Evolutionary conservation across 2,329 filamentous ascomycete genomes (phyloP).

Genomic region (Hypomyces rosellus): DNA sequence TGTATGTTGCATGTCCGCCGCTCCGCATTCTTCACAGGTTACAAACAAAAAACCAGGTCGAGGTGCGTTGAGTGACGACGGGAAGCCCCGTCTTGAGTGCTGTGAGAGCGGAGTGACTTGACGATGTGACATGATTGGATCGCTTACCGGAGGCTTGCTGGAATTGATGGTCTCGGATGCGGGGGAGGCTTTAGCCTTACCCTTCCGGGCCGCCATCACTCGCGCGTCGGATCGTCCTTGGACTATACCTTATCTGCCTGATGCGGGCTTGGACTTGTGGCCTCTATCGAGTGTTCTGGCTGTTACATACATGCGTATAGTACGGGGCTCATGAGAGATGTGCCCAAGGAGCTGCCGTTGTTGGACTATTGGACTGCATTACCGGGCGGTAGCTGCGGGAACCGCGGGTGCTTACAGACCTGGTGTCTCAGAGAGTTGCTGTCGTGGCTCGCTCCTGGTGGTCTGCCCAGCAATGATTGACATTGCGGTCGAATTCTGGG

Average conservation of each 20-base stretch:
- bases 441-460: conserved; percentile 6
- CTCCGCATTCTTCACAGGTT: neutral
- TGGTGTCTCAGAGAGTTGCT: conserved; percentile 3
- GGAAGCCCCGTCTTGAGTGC: neutral
- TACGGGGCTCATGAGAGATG: neutral
- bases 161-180: conserved; percentile 7
- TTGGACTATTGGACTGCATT: neutral
- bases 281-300: too few species aligned
- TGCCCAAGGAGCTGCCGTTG: neutral
- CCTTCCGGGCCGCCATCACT: conserved; percentile 9
- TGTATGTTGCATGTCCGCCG: neutral
- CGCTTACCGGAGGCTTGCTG: conserved; percentile 10
- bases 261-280: conserved; percentile 7
- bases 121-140: conserved; percentile 8
- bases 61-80: conserved; percentile 1
- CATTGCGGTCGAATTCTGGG: neutral
- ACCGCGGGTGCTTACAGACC: neutral
- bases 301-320: too few species aligned
- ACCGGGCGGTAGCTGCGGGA: conserved; percentile 1
- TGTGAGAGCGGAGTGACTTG: conserved; percentile 1
- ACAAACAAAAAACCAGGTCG: neutral
- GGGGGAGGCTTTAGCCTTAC: conserved; percentile 9
- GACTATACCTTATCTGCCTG: conserved; percentile 11
- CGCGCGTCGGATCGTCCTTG: conserved; percentile 2
- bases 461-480: neutral